A percentile compares a stretch with the other conserved stretches of the same genome.
These are phyloP conservation scores for Uromyces viciae-fabae DNA, from an alignment of 1,284 basidiomycete genomes.

Conservation along the genomic window DNA sequence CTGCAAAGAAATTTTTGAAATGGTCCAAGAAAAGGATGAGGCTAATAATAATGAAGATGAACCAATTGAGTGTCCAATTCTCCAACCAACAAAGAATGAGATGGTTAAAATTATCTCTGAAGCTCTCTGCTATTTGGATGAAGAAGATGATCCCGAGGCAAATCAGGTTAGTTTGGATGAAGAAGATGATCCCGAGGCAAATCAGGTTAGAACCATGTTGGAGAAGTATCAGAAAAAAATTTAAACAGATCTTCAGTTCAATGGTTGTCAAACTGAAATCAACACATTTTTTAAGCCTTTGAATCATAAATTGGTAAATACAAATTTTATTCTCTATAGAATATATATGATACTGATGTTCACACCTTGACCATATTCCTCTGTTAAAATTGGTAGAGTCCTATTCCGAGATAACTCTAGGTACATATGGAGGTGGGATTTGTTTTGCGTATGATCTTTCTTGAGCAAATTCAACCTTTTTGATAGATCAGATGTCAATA, in stretches of 20 bases:
- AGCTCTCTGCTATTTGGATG: neutral
- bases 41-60: neutral
- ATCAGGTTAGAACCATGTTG: neutral
- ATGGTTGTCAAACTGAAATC: neutral
- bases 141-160: neutral
- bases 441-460: too few species aligned
- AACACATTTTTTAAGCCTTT: neutral
- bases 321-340: too few species aligned
- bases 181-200: neutral
- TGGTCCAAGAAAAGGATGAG: neutral
- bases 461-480: too few species aligned
- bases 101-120: neutral
- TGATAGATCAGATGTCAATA: too few species aligned
- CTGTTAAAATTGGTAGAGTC: too few species aligned
- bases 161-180: neutral
- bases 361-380: too few species aligned
- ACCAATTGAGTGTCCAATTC: neutral
- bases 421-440: too few species aligned
- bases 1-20: neutral
- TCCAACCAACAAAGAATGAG: neutral
- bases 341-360: too few species aligned
- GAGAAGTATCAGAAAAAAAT: neutral
- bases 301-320: too few species aligned
- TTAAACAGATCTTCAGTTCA: neutral
- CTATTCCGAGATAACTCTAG: too few species aligned